Conservation (phyloP, 495 filamentous ascomycete species). For the Aspergillus wentii region DNA sequence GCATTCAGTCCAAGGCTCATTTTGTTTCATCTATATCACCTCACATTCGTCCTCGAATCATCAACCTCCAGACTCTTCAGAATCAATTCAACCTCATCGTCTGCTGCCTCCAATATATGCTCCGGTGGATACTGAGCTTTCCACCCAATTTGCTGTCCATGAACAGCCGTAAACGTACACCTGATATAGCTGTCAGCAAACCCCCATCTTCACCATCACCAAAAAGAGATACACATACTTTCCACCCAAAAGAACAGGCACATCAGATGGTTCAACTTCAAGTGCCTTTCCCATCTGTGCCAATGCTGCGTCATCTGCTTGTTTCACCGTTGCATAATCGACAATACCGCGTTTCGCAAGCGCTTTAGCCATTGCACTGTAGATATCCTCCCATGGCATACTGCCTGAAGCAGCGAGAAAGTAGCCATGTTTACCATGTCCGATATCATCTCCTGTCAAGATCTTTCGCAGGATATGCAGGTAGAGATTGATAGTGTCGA, state of each 20-base stretch:
- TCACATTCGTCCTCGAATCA: no score
- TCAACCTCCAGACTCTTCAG: constrained; percentile 7
- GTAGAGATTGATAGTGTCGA: constrained; percentile 39
- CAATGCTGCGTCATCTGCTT: constrained; percentile 26
- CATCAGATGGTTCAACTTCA: constrained; percentile 17
- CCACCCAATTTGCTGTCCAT: constrained; percentile 36
- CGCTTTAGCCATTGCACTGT: constrained; percentile 30
- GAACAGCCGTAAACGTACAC: constrained; percentile 33
- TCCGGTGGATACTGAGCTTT: constrained; percentile 27
- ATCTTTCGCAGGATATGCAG: constrained; percentile 37
- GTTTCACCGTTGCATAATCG: constrained; percentile 21
- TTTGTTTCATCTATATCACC: no score
- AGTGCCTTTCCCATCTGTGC: constrained; percentile 34
- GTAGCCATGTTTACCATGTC: constrained; percentile 39
- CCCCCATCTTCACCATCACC: no score
- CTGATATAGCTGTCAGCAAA: constrained; percentile 9
- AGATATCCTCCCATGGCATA: constrained; percentile 44
- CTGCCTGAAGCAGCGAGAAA: constrained; percentile 44
- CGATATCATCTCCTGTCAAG: constrained; percentile 27
- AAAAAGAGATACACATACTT: constrained; percentile 19
- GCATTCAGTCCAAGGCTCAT: no score
- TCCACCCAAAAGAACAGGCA: constrained; percentile 33
- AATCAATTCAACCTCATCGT: constrained; percentile 35
- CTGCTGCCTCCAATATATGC: constrained; percentile 33
- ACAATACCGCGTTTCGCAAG: constrained; percentile 33